A percentile compares a stretch with the other conserved stretches of the same genome.
phyloP scores from a whole-genome alignment of 176 grass and related monocot species.

The Hordeum vulgare region DNA sequence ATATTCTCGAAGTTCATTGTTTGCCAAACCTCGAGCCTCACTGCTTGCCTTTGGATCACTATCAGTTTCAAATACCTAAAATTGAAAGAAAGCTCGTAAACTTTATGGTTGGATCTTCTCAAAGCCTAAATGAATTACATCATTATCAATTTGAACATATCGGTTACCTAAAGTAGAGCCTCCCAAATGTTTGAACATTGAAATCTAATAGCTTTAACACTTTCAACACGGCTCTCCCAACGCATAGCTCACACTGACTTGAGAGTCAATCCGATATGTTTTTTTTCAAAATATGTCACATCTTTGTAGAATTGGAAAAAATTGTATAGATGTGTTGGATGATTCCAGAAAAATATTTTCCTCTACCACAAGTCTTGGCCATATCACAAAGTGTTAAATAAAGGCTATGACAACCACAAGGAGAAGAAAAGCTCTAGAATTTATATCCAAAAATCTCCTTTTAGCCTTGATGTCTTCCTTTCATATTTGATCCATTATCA shows the following conservation, averaged over 20 bases:
- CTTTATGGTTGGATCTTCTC: not conserved
- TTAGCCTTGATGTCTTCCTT: not conserved
- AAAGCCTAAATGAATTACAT: not conserved
- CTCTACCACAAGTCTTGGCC: not conserved
- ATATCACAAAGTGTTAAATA: not conserved
- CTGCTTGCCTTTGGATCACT: not conserved
- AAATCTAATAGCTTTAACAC: not conserved
- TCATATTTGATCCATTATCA: not conserved
- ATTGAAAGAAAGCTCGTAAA: not conserved
- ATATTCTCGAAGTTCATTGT: not conserved
- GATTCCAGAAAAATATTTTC: not conserved
- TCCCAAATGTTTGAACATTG: not conserved
- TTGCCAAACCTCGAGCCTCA: not conserved
- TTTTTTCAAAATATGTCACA: not conserved
- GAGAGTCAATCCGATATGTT: not conserved
- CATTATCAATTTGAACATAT: not conserved
- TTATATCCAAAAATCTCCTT: not conserved
- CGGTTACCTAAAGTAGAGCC: not conserved
- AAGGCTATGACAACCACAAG: not conserved
- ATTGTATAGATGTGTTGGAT: not conserved
- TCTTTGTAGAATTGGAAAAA: not conserved
- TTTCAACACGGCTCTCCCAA: not conserved
- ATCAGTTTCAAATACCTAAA: not conserved
- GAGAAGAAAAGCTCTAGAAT: not conserved
- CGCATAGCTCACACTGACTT: not conserved